These are phyloP conservation scores for Elaeis oleifera DNA, from an alignment of 202 grass and related monocot species.

Conservation along the genomic window DNA sequence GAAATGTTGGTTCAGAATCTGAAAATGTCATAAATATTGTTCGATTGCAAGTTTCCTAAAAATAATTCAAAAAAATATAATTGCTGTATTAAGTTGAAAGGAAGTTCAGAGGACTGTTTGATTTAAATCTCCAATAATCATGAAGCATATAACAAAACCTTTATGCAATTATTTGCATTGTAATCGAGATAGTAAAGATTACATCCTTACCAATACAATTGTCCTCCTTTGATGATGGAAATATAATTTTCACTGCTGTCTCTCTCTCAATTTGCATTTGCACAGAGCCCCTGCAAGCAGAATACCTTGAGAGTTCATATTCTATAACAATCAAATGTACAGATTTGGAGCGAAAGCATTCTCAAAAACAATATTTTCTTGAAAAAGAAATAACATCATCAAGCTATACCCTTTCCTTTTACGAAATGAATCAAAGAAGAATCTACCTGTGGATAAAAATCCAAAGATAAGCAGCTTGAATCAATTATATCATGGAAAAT, in stretches of 20 bases:
- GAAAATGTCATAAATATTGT: too few species aligned
- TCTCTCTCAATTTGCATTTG: constrained; percentile 82
- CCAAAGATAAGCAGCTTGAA: constrained; percentile 8
- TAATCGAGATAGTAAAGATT: not conserved
- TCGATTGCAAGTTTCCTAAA: too few species aligned
- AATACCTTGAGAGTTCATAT: constrained; percentile 3
- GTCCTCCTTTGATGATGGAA: constrained; percentile 49
- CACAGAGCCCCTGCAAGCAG: constrained; percentile 45
- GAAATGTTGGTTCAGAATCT: too few species aligned
- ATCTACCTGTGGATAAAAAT: constrained; percentile 54
- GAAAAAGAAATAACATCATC: constrained; percentile 14
- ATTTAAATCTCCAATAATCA: too few species aligned
- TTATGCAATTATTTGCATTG: too few species aligned
- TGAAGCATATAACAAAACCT: too few species aligned
- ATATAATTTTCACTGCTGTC: constrained; percentile 55
- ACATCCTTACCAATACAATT: constrained; percentile 46
- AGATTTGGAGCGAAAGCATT: constrained; percentile 10
- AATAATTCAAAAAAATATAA: too few species aligned
- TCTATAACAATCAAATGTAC: not conserved
- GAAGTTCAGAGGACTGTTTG: too few species aligned
- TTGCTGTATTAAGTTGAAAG: too few species aligned
- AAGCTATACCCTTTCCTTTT: constrained; percentile 61
- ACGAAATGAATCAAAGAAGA: constrained; percentile 55
- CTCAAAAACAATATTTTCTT: constrained; percentile 1
- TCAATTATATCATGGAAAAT: not conserved